phyloP scores from a whole-genome alignment of 2,329 filamentous ascomycete genomes.

The Diaporthe vaccinii region DNA sequence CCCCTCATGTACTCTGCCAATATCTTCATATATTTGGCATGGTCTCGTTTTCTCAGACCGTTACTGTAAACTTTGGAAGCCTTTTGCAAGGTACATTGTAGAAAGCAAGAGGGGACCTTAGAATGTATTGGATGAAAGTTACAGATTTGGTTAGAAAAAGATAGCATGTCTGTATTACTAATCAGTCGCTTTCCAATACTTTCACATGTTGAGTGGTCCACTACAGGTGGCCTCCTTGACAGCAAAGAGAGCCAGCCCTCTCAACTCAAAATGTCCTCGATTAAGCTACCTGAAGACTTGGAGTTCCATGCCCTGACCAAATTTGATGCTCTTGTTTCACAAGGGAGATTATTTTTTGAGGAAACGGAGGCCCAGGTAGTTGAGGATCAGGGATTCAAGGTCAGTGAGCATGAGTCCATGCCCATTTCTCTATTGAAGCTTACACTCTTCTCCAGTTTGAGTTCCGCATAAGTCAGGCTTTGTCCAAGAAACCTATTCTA shows the following conservation, averaged over 20 bases:
- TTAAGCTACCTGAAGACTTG: background rate
- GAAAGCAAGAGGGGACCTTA: too few species aligned
- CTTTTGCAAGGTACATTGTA: too few species aligned
- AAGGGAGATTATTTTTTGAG: background rate
- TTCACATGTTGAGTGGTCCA: background rate
- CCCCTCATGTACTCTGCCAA: too few species aligned
- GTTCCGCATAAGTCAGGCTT: background rate
- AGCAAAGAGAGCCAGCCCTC: background rate
- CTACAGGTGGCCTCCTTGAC: background rate
- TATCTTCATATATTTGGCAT: too few species aligned
- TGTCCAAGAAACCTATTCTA: background rate
- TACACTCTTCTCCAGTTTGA: background rate
- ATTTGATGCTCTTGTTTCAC: background rate
- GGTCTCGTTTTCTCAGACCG: too few species aligned
- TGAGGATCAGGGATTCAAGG: background rate
- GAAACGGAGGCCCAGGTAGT: background rate
- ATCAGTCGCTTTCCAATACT: too few species aligned
- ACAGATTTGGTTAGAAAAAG: too few species aligned
- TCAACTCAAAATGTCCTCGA: background rate
- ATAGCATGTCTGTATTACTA: too few species aligned
- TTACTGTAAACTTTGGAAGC: too few species aligned
- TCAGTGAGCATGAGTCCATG: background rate
- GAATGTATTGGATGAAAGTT: too few species aligned
- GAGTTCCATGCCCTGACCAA: background rate
- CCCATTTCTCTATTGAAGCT: background rate